phyloP scores from a whole-genome alignment of 441 rosid species.

The Omphalea diandra region DNA sequence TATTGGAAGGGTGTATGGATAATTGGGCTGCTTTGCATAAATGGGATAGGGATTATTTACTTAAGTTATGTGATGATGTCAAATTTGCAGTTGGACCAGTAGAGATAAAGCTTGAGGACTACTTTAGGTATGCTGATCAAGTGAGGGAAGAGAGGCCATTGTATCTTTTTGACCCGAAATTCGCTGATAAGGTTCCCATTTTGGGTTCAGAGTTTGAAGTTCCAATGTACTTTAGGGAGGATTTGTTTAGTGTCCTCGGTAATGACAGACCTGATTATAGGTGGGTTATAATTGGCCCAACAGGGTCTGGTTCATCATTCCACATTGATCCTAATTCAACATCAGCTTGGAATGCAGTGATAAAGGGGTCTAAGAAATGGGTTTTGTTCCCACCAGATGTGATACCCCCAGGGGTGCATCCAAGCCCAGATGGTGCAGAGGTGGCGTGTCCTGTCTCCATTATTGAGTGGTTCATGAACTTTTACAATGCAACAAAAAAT shows the following conservation, averaged over 20 bases:
- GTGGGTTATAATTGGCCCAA: slow-evolving; percentile 92
- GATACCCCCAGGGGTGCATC: slow-evolving; percentile 93
- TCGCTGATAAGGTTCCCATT: slow-evolving; percentile 67
- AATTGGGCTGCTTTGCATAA: slow-evolving; percentile 63
- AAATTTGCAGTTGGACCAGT: slow-evolving; percentile 80
- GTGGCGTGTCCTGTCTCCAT: slow-evolving; percentile 99
- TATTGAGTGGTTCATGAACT: slow-evolving; percentile 98
- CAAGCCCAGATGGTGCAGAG: slow-evolving; percentile 96
- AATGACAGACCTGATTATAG: slow-evolving; percentile 80
- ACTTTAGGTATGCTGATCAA: slow-evolving; percentile 66
- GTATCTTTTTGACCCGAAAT: slow-evolving; percentile 93
- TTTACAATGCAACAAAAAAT: slow-evolving; percentile 65
- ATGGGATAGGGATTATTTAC: slow-evolving; percentile 79
- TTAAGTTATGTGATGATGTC: slow-evolving; percentile 46
- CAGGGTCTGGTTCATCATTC: slow-evolving; percentile 92
- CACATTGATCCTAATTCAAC: slow-evolving; percentile 98
- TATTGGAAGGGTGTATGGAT: slow-evolving; percentile 86
- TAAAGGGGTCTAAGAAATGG: slow-evolving; percentile 56
- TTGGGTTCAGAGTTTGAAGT: slow-evolving; percentile 71
- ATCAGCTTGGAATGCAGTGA: slow-evolving; percentile 96
- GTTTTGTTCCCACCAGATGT: slow-evolving; percentile 92
- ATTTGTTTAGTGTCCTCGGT: slow-evolving; percentile 80
- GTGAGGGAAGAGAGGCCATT: slow-evolving; percentile 86
- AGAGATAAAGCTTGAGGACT: slow-evolving; percentile 74
- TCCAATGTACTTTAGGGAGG: slow-evolving; percentile 81